These are phyloP conservation scores for Huntiella omanensis DNA, from an alignment of 2,329 filamentous ascomycete genomes.

Conservation along the genomic window DNA sequence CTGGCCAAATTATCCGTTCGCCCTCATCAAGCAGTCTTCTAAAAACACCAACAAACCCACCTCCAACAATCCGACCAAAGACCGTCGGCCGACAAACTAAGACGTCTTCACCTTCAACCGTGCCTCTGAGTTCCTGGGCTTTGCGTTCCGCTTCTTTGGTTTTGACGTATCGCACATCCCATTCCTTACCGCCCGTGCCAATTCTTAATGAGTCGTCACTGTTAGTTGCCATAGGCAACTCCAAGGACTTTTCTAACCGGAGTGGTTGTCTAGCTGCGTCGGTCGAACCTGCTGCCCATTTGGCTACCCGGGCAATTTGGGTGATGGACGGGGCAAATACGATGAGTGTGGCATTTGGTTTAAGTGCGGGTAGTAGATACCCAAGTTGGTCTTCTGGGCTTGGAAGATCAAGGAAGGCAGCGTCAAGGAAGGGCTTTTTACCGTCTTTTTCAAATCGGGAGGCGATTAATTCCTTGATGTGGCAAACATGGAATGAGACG, in stretches of 20 bases:
- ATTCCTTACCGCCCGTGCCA: slow-evolving; percentile 34
- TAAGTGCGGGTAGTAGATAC: slow-evolving; percentile 36
- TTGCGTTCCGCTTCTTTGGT: slow-evolving; percentile 4
- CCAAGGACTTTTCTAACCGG: slow-evolving; percentile 38
- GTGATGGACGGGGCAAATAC: slow-evolving; percentile 64
- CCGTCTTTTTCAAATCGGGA: slow-evolving; percentile 11
- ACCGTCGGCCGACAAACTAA: slow-evolving; percentile 25
- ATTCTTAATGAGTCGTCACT: slow-evolving; percentile 26
- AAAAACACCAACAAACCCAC: slow-evolving; percentile 23
- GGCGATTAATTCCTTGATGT: slow-evolving; percentile 43
- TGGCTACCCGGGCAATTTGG: slow-evolving; percentile 49
- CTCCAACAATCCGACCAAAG: slow-evolving; percentile 21
- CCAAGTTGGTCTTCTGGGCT: slow-evolving; percentile 30
- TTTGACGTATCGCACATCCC: slow-evolving; percentile 38
- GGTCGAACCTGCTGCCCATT: slow-evolving; percentile 17
- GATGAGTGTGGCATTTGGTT: slow-evolving; percentile 43
- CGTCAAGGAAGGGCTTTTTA: slow-evolving; percentile 44
- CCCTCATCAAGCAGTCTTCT: slow-evolving; percentile 17
- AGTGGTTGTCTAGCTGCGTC: slow-evolving; percentile 15
- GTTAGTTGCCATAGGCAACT: slow-evolving; percentile 28
- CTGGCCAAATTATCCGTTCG: neutral
- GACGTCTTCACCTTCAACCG: slow-evolving; percentile 14
- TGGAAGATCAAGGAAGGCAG: slow-evolving; percentile 58
- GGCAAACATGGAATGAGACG: slow-evolving; percentile 55
- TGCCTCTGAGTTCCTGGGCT: slow-evolving; percentile 13